Evolutionary conservation across 2,329 filamentous ascomycete species (phyloP), one percentile per base, ranked within the genome.

Genomic region (Fusarium sp.): DNA sequence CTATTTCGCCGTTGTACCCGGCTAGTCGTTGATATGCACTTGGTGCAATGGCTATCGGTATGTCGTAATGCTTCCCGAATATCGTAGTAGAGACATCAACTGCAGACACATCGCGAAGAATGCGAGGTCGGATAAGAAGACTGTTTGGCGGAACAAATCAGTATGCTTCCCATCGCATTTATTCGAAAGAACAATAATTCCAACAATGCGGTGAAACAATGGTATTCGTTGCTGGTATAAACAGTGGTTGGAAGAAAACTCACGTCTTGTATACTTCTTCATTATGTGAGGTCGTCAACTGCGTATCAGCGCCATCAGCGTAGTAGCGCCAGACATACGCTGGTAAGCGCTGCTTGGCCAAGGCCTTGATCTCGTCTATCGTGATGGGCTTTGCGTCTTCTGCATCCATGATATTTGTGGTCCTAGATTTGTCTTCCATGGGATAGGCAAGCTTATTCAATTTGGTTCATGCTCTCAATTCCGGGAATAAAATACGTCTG

Each of bases 401-500:
- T 46, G 17, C 12, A 9, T n/a, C 26, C 6, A 10, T 30, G 18
- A 8, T 15, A n/a, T 30, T 17, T 14, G 18, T 6, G 35, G 18
- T 12, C 37, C 9, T 18, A 6, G 17, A 18, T 37, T 37, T 18
- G 9, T 37, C 15, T 17, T 9, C 17, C 0, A 23, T 18, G 8
- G 8, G 23, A 23, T 18, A 18, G 4, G 15, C 1, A 17, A 9
- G 6, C 5, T 38, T 17, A 15, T 4, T 1, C 3, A 2, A 3
- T n/a, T 3, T 10, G 6, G 17, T 10, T 37, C 4, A 37, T 37
- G 17, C 17, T 2, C 3, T 18, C 15, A 38, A 6, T 10, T 38
- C 9, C 10, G 3, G 0, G 3, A 4, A 1, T 0, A 3, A 4
- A 12, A 3, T 14, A 10, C 3, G 1, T 2, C 6, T 2, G 3